These are phyloP conservation scores for Alternaria dauci DNA, from an alignment of 2,329 filamentous ascomycete genomes.

Conservation along the genomic window DNA sequence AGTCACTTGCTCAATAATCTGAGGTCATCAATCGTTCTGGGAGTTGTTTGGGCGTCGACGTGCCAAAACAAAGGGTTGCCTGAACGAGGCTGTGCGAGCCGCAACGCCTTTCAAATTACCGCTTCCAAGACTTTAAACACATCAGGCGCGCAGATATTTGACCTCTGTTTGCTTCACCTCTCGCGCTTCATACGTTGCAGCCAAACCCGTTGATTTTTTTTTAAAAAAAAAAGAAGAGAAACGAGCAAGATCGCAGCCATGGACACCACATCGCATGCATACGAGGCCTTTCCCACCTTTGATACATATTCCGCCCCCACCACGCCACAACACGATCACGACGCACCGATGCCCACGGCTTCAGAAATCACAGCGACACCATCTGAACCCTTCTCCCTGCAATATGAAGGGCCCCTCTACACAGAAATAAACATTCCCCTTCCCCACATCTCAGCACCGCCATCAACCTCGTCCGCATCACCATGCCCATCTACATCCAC, in stretches of 20 bases:
- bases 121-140: neutral
- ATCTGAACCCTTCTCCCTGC: neutral
- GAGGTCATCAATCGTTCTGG: neutral
- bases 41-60: neutral
- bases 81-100: constrained; percentile 17
- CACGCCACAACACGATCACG: constrained; percentile 8
- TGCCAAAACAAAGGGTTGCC: constrained; percentile 11
- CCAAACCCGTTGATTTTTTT: neutral
- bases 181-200: fast-evolving
- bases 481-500: neutral
- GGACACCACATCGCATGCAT: neutral
- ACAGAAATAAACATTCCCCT: constrained; percentile 48
- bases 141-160: neutral
- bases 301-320: constrained; percentile 5
- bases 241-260: neutral
- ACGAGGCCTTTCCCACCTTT: constrained; percentile 3
- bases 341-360: neutral
- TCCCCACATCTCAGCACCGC: constrained; percentile 27
- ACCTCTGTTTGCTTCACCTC: neutral
- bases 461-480: neutral
- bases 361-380: neutral
- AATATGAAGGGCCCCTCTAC: constrained; percentile 40
- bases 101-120: neutral
- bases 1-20: neutral
- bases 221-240: neutral